Conservation (phyloP, 1,284 basidiomycete species). For the Rhodotorula sp. region DNA sequence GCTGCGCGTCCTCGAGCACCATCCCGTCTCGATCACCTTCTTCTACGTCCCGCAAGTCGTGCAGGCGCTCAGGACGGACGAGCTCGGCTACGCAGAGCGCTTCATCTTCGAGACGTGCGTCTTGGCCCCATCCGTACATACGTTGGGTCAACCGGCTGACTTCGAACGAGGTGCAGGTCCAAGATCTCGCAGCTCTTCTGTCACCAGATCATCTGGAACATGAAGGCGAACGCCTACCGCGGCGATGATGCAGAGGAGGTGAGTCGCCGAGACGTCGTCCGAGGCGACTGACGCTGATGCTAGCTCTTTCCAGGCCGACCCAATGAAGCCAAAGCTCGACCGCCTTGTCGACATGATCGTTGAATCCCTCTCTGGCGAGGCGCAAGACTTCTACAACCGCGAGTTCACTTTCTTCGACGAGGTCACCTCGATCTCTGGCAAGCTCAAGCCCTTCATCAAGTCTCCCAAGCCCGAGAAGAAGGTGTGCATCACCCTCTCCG, state of each 20-base stretch:
- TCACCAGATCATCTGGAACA: conserved; percentile 99
- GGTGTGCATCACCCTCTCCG: conserved; percentile 51
- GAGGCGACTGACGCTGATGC: neutral
- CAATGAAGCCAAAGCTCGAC: conserved; percentile 93
- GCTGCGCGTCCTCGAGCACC: conserved; percentile 89
- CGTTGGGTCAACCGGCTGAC: neutral
- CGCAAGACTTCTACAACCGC: conserved; percentile 84
- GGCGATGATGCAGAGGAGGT: conserved; percentile 83
- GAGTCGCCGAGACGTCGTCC: conserved; percentile 42
- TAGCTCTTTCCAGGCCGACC: conserved; percentile 65
- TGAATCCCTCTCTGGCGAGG: conserved; percentile 81
- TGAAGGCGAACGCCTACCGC: conserved; percentile 97
- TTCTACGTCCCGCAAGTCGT: conserved; percentile 99
- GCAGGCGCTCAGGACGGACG: conserved; percentile 83
- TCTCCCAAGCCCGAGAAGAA: conserved; percentile 96
- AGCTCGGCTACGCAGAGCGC: conserved; percentile 80
- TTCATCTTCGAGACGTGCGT: conserved; percentile 87
- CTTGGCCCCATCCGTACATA: neutral
- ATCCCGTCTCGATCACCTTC: conserved; percentile 92
- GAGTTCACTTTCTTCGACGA: conserved; percentile 97
- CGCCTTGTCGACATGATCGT: conserved; percentile 80
- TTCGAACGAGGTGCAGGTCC: conserved; percentile 50
- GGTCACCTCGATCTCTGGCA: conserved; percentile 96
- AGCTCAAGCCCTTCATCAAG: conserved; percentile 95
- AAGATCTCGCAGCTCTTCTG: conserved; percentile 98